Evolutionary conservation across 1,284 basidiomycete genomes (phyloP).

Genomic region (Melampsora larici-populina): DNA sequence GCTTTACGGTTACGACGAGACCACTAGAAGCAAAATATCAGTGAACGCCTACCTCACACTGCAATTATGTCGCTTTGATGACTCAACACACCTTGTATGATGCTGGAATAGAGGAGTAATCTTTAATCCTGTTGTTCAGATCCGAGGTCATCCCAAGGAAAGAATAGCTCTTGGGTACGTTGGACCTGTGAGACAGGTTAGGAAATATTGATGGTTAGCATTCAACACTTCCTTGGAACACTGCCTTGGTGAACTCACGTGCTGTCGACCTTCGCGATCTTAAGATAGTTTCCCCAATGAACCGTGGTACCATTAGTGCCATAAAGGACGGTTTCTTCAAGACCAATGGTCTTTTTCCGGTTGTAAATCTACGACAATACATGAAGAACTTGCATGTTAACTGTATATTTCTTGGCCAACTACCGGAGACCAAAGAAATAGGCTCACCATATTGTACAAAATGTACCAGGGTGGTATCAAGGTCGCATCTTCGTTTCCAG

Average conservation of each 20-base stretch:
- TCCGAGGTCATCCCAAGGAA: neutral
- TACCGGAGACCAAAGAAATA: neutral
- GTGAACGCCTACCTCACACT: neutral
- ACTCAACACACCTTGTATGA: neutral
- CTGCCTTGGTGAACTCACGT: neutral
- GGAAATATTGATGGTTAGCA: too few species aligned
- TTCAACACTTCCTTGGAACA: neutral
- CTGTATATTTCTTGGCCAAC: neutral
- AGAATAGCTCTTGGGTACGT: neutral
- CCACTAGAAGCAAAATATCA: neutral
- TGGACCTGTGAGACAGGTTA: neutral
- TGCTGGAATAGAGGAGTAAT: neutral
- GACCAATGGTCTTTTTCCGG: neutral
- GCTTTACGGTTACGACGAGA: neutral
- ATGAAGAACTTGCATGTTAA: neutral
- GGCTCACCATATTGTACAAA: neutral
- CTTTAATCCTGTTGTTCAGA: neutral
- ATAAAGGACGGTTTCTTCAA: neutral
- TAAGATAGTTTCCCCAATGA: constrained; percentile 1
- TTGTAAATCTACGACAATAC: neutral
- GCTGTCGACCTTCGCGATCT: neutral
- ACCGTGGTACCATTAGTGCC: neutral
- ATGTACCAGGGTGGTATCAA: neutral
- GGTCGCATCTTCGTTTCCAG: neutral
- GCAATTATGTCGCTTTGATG: neutral